Evolutionary conservation across 768 basidiomycete genomes (phyloP).

Genomic region (Pilatotrama ljubarskyi): DNA sequence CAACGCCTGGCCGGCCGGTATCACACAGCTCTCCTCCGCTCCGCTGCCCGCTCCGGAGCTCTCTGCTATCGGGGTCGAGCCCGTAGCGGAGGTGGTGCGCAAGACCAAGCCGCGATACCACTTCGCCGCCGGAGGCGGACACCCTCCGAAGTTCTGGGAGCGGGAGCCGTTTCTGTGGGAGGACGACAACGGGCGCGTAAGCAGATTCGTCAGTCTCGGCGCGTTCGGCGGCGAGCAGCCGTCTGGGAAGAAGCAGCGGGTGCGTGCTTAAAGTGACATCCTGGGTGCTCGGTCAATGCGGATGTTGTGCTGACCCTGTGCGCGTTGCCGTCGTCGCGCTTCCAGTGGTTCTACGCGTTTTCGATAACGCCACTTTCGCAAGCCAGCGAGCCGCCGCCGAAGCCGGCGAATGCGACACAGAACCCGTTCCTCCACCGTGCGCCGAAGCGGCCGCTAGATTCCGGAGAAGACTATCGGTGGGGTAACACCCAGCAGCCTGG

Average conservation of each 20-base stretch:
- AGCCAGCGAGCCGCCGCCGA: constrained; percentile 37
- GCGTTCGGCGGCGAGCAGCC: constrained; percentile 72
- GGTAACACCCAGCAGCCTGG: constrained; percentile 56
- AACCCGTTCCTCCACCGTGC: constrained; percentile 61
- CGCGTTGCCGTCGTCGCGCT: not conserved
- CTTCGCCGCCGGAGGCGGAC: constrained; percentile 66
- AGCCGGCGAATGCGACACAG: constrained; percentile 62
- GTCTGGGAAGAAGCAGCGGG: constrained; percentile 78
- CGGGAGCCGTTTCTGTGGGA: constrained; percentile 90
- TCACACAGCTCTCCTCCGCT: constrained; percentile 61
- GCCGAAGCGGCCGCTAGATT: constrained; percentile 54
- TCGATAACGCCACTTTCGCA: constrained; percentile 60
- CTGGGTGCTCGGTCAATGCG: not conserved
- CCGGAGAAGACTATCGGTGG: constrained; percentile 64
- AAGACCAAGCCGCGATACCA: constrained; percentile 84
- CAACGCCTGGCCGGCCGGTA: constrained; percentile 70
- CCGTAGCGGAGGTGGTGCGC: constrained; percentile 64
- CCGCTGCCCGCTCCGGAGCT: constrained; percentile 46
- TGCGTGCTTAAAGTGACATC: constrained; percentile 38
- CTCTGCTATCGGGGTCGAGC: constrained; percentile 46
- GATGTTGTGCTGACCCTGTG: not conserved
- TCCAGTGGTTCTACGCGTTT: constrained; percentile 98
- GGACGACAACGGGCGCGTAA: constrained; percentile 63
- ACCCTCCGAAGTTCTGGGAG: constrained; percentile 89
- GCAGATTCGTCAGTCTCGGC: constrained; percentile 85